phyloP scores from a whole-genome alignment of 1,284 basidiomycete species.

The Puccinia coronata region DNA sequence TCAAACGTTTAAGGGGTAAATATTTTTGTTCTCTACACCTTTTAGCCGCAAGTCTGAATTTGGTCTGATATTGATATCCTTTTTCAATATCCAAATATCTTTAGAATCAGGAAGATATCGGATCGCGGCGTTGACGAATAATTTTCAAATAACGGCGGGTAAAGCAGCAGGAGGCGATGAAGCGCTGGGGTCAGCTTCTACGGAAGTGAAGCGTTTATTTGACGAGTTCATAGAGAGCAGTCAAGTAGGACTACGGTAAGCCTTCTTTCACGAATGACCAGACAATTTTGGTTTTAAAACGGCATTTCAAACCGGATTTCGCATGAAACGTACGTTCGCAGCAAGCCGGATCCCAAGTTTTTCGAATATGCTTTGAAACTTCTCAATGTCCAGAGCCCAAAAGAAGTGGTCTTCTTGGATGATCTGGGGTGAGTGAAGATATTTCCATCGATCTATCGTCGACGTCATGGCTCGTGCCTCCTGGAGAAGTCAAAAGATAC shows the following conservation, averaged over 20 bases:
- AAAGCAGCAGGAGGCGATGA: slow-evolving; percentile 52
- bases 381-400: slow-evolving; percentile 55
- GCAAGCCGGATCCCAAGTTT: slow-evolving; percentile 59
- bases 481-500: background rate
- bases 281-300: background rate
- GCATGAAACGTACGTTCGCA: slow-evolving; percentile 42
- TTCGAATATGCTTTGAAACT: slow-evolving; percentile 57
- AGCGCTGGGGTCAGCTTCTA: slow-evolving; percentile 52
- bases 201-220: slow-evolving; percentile 55
- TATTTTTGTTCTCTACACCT: slow-evolving; percentile 29
- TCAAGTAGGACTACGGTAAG: slow-evolving; percentile 57
- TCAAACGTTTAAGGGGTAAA: slow-evolving; percentile 53
- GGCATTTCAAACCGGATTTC: background rate
- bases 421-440: slow-evolving; percentile 56
- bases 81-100: background rate
- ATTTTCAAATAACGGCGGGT: slow-evolving; percentile 56
- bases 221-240: slow-evolving; percentile 59
- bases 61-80: background rate
- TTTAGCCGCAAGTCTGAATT: background rate
- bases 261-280: background rate
- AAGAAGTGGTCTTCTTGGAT: slow-evolving; percentile 58
- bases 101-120: slow-evolving; percentile 53
- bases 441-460: background rate
- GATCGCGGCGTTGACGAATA: slow-evolving; percentile 59
- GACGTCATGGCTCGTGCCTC: background rate